Conservation (phyloP, 306 rosid genomes). For the Quercus glauca region DNA sequence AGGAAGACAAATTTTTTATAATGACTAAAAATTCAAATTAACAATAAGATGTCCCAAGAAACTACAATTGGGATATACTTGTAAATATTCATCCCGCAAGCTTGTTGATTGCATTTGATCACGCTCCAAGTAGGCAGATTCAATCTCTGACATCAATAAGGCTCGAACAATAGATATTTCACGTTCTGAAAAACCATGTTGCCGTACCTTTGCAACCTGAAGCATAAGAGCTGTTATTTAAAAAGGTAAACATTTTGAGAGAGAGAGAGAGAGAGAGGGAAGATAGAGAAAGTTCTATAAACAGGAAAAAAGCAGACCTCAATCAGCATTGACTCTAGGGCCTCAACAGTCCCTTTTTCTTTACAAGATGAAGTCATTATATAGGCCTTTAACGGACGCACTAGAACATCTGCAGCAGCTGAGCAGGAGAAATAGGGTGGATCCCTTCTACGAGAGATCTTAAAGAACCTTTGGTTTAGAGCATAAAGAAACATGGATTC, state of each 20-base stretch:
- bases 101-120: conserved; percentile 95
- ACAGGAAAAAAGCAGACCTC: conserved; percentile 57
- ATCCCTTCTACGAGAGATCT: conserved; percentile 84
- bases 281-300: conserved; percentile 3
- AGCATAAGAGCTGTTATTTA: conserved; percentile 31
- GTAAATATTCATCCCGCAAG: conserved; percentile 87
- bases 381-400: conserved; percentile 83
- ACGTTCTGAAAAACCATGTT: conserved; percentile 91
- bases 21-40: conserved; percentile 10
- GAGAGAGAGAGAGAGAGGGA: background rate
- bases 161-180: conserved; percentile 82
- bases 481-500: conserved; percentile 95
- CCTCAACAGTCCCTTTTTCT: conserved; percentile 76
- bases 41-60: conserved; percentile 4
- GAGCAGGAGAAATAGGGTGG: conserved; percentile 97
- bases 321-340: conserved; percentile 81
- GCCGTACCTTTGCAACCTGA: conserved; percentile 86
- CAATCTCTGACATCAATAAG: conserved; percentile 83
- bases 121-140: conserved; percentile 96
- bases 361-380: conserved; percentile 82
- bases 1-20: background rate
- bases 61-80: conserved; percentile 41
- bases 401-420: conserved; percentile 80
- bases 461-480: conserved; percentile 86
- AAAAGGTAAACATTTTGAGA: conserved; percentile 1